Base-by-base conservation (phyloP, 2,329 filamentous ascomycete species). In the Bipolaris victoriae region DNA sequence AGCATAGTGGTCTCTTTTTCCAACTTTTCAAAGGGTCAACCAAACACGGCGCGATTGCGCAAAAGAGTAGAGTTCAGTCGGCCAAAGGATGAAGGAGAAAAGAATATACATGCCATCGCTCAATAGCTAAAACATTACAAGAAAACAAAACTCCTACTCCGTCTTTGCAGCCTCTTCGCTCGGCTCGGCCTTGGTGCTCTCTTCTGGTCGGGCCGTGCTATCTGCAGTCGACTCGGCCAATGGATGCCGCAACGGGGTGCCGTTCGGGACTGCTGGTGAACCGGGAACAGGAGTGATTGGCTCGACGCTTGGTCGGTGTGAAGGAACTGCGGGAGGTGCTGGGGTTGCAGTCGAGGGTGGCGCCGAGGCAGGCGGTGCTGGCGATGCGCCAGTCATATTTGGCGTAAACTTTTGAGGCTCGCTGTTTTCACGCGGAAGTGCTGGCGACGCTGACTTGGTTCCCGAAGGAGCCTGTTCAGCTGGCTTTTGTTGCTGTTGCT, bases 201-300 rank as follows among this genome's bases (percentile, higher is more conserved):
- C 57, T 45, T 66, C 60, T 7, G 54, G 57, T 20, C 51, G 55
- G 11, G 40, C 49, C 7, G 49, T 47, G 29, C 62, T 57, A 20
- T 60, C 65, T 33, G 51, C 56, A 37, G 51, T 58, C 26, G 62
- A 57, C 20, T 68, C 67, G 6, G 60, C 56, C 29, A 65, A 31
- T 1, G 67, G 55, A 10, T 61, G 64, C 22, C 64, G 67, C 13
- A 64, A 37, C 7, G 65, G 64, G 4, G 71, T 65, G 7, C 66
- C 65, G n/a, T 59, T 69, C 39, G 66, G 67, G 7, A 71, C 58
- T 5, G 71, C 70, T 33, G 73, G 73, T 9, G 72, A 74, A 7
- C 73, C 72, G 22, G 73, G 72, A 3, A 75, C 68, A 3, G 73
- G 73, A 3, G 73, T 76, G 1, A 76, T 65, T 2, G 73, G 73